Conservation (phyloP, 2,329 filamentous ascomycete species). For the Cytospora mali region DNA sequence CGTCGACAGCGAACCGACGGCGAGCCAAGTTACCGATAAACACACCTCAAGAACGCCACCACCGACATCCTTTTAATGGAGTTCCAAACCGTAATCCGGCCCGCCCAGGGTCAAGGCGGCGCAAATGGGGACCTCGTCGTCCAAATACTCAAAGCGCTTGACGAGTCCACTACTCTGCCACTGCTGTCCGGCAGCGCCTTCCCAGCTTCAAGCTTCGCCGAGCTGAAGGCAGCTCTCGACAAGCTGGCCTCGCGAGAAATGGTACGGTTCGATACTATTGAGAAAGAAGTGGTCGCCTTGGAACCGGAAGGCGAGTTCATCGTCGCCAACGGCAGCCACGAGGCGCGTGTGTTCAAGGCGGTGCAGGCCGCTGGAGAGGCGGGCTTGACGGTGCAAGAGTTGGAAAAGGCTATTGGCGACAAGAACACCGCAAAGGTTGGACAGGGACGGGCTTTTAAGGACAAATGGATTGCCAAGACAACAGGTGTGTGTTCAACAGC, state of each 20-base stretch:
- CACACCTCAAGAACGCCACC: neutral
- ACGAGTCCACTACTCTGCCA: neutral
- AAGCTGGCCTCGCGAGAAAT: constrained; percentile 82
- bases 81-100: neutral
- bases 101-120: neutral
- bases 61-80: neutral
- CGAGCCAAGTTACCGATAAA: neutral
- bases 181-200: constrained; percentile 70
- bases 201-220: constrained; percentile 64
- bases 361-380: constrained; percentile 69
- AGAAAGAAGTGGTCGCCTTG: constrained; percentile 74
- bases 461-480: constrained; percentile 70
- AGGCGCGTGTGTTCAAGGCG: constrained; percentile 80
- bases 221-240: constrained; percentile 86
- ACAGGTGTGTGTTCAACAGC: neutral
- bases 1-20: neutral
- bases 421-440: constrained; percentile 79
- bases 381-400: constrained; percentile 77
- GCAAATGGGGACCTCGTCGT: neutral
- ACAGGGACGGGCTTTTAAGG: constrained; percentile 91
- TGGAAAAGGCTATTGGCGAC: constrained; percentile 70
- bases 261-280: constrained; percentile 82
- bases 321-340: constrained; percentile 75
- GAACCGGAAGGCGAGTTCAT: constrained; percentile 76
- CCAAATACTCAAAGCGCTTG: neutral